Percentiles rank a stretch among this genome's conserved stretches.
Conservation (phyloP, 208 protist genomes). For the Trichomonas gallinae region DNA sequence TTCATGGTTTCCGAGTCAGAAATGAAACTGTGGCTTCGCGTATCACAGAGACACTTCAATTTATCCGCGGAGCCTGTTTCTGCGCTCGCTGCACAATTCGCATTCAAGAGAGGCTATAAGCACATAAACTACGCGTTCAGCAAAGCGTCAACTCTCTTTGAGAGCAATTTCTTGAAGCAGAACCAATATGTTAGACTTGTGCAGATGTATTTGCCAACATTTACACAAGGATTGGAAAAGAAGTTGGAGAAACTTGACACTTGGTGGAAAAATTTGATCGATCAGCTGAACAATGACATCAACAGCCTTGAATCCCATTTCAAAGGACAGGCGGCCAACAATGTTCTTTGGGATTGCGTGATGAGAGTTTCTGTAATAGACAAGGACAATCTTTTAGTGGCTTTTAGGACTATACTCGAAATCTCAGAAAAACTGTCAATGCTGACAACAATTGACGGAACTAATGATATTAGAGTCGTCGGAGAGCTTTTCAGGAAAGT, state of each 20-base stretch:
- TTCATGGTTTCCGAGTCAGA: neutral
- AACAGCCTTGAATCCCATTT: neutral
- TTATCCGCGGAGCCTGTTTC: neutral
- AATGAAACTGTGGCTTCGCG: neutral
- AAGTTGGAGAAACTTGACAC: neutral
- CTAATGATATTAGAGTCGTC: neutral
- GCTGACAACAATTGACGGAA: neutral
- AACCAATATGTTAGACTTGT: neutral
- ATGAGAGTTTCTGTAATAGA: neutral
- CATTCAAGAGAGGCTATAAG: neutral
- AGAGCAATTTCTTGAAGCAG: neutral
- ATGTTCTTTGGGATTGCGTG: neutral
- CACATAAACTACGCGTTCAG: neutral
- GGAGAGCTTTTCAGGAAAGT: neutral
- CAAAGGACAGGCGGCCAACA: neutral
- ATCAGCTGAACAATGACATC: neutral
- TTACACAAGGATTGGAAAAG: neutral
- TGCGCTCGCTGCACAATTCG: neutral
- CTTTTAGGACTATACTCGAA: neutral
- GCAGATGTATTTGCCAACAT: neutral
- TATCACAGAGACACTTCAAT: neutral
- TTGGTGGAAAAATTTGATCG: neutral
- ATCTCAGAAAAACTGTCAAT: neutral
- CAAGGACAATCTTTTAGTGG: neutral
- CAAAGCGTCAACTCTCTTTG: neutral